Conservation (phyloP, 2,329 filamentous ascomycete species). For the Achaetomium macrosporum region DNA sequence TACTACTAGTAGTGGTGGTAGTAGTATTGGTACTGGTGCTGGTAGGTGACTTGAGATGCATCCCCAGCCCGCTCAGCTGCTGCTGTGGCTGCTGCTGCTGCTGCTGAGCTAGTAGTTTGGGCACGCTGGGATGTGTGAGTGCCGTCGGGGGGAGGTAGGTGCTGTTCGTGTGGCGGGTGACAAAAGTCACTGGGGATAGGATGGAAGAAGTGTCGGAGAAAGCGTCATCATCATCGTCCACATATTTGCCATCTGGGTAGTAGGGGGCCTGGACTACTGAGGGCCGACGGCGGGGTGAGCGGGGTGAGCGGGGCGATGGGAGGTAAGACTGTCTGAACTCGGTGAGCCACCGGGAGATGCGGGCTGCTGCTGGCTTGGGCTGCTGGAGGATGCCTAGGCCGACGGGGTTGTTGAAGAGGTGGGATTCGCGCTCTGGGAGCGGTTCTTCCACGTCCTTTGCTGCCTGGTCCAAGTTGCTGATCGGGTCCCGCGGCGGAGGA, state of each 20-base stretch:
- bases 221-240: not conserved
- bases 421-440: not conserved
- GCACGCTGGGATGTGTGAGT: not conserved
- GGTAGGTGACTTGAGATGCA: not conserved
- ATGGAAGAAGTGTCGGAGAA: not conserved
- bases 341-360: slow-evolving; percentile 4
- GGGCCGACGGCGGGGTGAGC: not conserved
- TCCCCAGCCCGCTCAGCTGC: too few species aligned
- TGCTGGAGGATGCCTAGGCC: not conserved
- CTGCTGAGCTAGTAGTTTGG: not conserved
- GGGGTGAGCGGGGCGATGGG: not conserved
- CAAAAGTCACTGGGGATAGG: slow-evolving; percentile 5
- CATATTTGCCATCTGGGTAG: not conserved
- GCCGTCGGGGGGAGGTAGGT: slow-evolving; percentile 5
- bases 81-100: not conserved
- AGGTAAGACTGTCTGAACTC: not conserved
- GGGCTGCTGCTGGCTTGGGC: not conserved
- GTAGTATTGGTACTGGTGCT: not conserved
- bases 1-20: not conserved
- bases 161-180: slow-evolving; percentile 4
- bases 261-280: not conserved
- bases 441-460: not conserved
- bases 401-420: not conserved
- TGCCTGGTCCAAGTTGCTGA: not conserved
- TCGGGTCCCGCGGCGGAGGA: not conserved